phyloP scores from a whole-genome alignment of 805 yeast genomes.

The Myxozyma vanderwaltii region DNA sequence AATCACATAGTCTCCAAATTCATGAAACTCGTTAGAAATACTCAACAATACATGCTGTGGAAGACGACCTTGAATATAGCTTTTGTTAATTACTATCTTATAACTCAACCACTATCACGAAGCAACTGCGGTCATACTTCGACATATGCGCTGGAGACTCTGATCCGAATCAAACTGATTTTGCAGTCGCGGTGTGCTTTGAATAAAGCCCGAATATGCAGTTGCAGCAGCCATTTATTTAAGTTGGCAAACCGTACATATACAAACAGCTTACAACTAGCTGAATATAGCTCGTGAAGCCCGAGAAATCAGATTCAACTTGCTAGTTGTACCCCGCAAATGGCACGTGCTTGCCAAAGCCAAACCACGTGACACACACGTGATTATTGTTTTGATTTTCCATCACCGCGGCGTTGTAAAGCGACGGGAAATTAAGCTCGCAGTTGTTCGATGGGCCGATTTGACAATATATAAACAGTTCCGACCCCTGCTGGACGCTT shows the following conservation, averaged over 20 bases:
- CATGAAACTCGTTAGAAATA: slow-evolving; percentile 30
- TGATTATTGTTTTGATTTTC: neutral
- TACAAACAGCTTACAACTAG: neutral
- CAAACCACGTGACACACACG: neutral
- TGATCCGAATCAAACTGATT: slow-evolving; percentile 37
- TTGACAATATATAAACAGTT: neutral
- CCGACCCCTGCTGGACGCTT: too few species aligned
- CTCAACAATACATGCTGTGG: slow-evolving; percentile 12
- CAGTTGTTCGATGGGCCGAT: neutral
- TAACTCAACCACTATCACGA: neutral
- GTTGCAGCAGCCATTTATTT: slow-evolving; percentile 33
- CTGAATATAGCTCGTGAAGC: too few species aligned
- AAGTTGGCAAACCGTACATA: neutral
- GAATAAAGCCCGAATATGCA: slow-evolving; percentile 38
- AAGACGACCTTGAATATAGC: slow-evolving; percentile 11
- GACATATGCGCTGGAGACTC: slow-evolving; percentile 34
- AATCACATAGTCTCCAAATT: slow-evolving; percentile 37
- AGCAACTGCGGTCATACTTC: neutral
- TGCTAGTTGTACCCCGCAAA: neutral
- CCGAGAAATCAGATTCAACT: neutral
- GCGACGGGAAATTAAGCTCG: neutral
- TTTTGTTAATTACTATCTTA: neutral
- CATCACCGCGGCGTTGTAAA: neutral
- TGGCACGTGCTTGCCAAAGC: too few species aligned
- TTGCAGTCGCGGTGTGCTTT: slow-evolving; percentile 34